Conservation (phyloP, 495 filamentous ascomycete species). For the Penicillium fimorum region DNA sequence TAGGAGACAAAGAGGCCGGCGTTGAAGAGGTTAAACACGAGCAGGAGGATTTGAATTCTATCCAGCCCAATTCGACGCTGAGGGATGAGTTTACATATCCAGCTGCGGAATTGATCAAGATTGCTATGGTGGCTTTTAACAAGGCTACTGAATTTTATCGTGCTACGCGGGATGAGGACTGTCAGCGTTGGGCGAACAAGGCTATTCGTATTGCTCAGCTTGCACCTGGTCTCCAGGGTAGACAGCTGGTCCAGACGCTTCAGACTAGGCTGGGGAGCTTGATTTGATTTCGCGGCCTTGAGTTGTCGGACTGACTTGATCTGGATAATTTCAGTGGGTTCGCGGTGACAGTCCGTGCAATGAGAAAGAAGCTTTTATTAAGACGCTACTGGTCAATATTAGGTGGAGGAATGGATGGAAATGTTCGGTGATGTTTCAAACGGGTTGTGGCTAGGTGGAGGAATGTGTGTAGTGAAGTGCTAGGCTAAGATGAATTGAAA, state of each 20-base stretch:
- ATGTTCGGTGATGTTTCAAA: neutral
- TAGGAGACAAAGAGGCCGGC: conserved; percentile 40
- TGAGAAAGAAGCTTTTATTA: neutral
- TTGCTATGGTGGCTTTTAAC: conserved; percentile 74
- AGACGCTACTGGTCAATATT: neutral
- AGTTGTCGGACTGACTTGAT: neutral
- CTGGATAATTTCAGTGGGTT: neutral
- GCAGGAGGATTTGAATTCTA: neutral
- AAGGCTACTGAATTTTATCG: conserved; percentile 70
- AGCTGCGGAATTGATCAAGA: conserved; percentile 70
- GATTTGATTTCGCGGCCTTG: conserved; percentile 13
- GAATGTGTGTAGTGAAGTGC: neutral
- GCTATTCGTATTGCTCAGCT: conserved; percentile 62
- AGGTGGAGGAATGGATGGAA: neutral
- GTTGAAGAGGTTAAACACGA: too few relatives aligned
- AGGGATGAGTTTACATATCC: conserved; percentile 49
- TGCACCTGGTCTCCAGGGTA: conserved; percentile 41
- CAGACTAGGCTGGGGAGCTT: conserved; percentile 53
- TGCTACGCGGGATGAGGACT: conserved; percentile 51
- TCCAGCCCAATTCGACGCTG: neutral
- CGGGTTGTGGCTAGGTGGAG: neutral
- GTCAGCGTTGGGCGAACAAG: conserved; percentile 63
- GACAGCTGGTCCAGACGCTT: conserved; percentile 48
- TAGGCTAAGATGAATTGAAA: neutral
- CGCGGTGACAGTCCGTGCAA: neutral